Conservation (phyloP, 495 filamentous ascomycete genomes). For the Lasiosphaeria ovina region DNA sequence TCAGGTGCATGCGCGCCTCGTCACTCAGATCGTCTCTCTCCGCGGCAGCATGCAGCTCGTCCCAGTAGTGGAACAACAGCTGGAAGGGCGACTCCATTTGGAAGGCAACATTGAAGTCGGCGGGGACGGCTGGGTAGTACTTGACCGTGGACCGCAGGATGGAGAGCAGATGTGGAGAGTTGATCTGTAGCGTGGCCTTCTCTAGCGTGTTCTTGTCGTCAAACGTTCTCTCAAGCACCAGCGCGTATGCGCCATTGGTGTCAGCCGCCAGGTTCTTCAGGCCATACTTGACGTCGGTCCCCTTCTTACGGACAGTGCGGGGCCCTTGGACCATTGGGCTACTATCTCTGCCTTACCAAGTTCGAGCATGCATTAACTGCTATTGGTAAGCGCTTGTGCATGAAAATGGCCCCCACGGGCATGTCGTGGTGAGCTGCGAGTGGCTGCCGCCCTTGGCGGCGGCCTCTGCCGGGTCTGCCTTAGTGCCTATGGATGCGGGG, state of each 20-base stretch:
- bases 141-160: constrained; percentile 39
- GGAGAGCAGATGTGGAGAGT: constrained; percentile 34
- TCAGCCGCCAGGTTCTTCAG: not conserved
- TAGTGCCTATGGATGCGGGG: too few relatives aligned
- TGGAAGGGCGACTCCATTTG: constrained; percentile 28
- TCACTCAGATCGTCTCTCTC: constrained; percentile 21
- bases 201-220: constrained; percentile 19
- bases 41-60: constrained; percentile 32
- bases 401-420: too few relatives aligned
- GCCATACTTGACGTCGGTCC: not conserved
- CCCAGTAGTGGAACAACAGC: constrained; percentile 33
- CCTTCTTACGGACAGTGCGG: not conserved
- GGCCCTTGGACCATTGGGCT: too few relatives aligned
- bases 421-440: too few relatives aligned
- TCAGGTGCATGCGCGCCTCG: constrained; percentile 32
- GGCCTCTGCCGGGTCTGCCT: too few relatives aligned
- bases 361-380: too few relatives aligned
- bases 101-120: constrained; percentile 32
- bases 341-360: too few relatives aligned
- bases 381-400: too few relatives aligned
- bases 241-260: not conserved
- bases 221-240: not conserved
- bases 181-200: constrained; percentile 38
- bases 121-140: constrained; percentile 38
- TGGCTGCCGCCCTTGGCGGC: too few relatives aligned